Evolutionary conservation across 23 red algal species (phyloP), one percentile per base, ranked within the genome.

Genomic region (Gracilariopsis chorda): DNA sequence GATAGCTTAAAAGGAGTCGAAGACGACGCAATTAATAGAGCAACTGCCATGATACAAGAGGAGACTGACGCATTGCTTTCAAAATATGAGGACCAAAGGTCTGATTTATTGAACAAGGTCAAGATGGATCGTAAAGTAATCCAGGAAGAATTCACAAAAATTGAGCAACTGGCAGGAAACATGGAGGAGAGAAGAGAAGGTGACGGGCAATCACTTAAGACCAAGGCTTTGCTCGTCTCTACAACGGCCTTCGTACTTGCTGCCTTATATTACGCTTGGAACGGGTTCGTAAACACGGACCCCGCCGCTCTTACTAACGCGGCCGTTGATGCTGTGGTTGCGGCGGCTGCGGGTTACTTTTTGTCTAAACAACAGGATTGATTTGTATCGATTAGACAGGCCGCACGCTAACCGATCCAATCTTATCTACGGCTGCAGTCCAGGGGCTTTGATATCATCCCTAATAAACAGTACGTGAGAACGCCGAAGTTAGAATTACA

Each of bases 231-330:
- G 8, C 35, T 80, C 11, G 48, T 48, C 3, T 53, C 76, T 20
- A 39, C 76, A 21, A 57, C 35, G 48, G 32, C 52, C 1, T 84
- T 84, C 80, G 51, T 3, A 9, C 17, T 84, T 11, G 80, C 57
- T 67, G 30, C 80, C 12, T 30, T 84, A 8, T 51, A 64, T 34
- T 84, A 84, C 36, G 80, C 80, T 2, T 67, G 47, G 48, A 65
- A 62, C 24, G 80, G 57, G 5, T 33, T 84, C 34, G 80, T 84
- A 19, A 67, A 63, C 40, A 47, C 35, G 27, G 80, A 84, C 25
- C 3, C 80, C 24, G 51, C 42, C 42, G 35, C 60, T 25, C n/a
- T 84, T 9, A 25, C 42, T 14, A 84, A 67, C 53, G 80, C 80
- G 19, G 44, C 60, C 29, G 58, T 84, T 13, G 59, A 84, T 48